A percentile compares a stretch with the other conserved stretches of the same genome.
Conservation (phyloP, 192 early-diverging fungal genomes). For the Rhizophagus prolifer region DNA sequence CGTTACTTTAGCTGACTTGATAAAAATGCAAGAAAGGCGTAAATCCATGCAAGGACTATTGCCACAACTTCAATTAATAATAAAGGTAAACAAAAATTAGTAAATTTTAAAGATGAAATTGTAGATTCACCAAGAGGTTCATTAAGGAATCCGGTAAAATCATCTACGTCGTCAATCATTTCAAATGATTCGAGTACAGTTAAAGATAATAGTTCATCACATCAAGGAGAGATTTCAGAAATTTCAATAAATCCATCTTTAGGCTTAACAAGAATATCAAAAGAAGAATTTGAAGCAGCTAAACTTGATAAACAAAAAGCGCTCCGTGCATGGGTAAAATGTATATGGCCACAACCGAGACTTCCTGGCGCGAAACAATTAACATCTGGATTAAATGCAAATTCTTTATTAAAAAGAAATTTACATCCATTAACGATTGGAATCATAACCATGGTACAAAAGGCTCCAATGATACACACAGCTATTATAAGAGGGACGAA, state of each 20-base stretch:
- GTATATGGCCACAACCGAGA: conserved; percentile 3
- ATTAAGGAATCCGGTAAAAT: background rate
- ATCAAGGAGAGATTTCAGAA: background rate
- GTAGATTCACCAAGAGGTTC: background rate
- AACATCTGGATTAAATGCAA: background rate
- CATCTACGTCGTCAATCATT: background rate
- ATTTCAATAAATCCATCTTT: background rate
- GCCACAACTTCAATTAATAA: background rate
- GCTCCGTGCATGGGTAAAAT: background rate
- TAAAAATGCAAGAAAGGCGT: background rate
- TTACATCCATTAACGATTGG: background rate
- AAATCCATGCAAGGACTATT: background rate
- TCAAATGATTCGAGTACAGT: background rate
- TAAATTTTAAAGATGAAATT: background rate
- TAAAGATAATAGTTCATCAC: background rate
- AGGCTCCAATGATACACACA: background rate
- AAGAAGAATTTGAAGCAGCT: background rate
- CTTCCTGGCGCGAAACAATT: background rate
- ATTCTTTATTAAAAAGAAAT: background rate
- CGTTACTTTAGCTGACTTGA: background rate
- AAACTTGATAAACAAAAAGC: background rate
- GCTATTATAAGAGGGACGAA: background rate
- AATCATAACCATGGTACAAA: background rate
- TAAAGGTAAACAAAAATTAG: background rate
- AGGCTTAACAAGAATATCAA: background rate